Base-by-base conservation (phyloP, 768 basidiomycete species). In the Dioszegia crocea region DNA sequence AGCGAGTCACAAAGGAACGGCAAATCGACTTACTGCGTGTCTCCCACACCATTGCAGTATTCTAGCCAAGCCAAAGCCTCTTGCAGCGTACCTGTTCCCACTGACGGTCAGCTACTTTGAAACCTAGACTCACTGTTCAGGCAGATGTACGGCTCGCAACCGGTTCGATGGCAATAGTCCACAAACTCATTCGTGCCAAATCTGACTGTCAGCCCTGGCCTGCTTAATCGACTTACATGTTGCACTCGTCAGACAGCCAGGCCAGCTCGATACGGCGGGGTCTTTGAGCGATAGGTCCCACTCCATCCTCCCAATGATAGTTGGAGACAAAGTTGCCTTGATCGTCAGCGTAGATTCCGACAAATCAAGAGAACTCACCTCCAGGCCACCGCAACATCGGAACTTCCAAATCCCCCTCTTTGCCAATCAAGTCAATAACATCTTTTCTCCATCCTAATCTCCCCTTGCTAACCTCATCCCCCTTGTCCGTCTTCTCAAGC, bases 71-170 rank as follows among this genome's bases (percentile, higher is more conserved):
- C 81, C 23, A 86, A 73, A 0, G 84, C 84, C 40, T 85, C 84
- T 56, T 84, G 83, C 8, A 83, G 76, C 0, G 83, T 84, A 3
- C 85, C 84, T 0, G 84, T 84, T 4, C 84, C 85, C 84, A 85
- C 65, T 67, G 43, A n/a, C 23, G 3, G 54, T 70, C 56, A 60
- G 58, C 43, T 14, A 16, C 5, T 21, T 8, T 24, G 10, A 19
- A 19, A 29, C 26, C n/a, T 3, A 17, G 9, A 73, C 72, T 44
- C 39, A 76, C 72, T 84, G 70, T 85, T 85, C 27, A 84, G 65
- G 62, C 83, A 83, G 46, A 85, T 81, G 67, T 80, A 85, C 1
- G 84, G 85, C 68, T 85, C 84, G 11, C 80, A 80, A 5, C 80
- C 80, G 1, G 82, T 74, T 14, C 74, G 78, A 11, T 80, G 78